A percentile compares a stretch with the other conserved stretches of the same genome.
These are phyloP conservation scores for Gypsophila paniculata DNA, from an alignment of 179 eudicot species.

Conservation along the genomic window DNA sequence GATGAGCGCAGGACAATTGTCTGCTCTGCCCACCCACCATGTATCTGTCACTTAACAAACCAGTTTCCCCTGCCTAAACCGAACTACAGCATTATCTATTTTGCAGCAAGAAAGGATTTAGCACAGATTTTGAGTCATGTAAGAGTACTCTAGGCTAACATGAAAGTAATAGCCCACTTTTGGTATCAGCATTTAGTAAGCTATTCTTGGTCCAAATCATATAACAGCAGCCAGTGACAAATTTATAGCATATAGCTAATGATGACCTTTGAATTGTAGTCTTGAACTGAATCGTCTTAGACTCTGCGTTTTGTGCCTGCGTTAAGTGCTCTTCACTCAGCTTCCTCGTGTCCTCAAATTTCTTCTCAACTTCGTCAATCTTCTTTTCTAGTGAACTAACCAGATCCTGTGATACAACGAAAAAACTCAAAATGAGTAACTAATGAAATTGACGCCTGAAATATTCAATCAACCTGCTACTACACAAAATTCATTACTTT, in stretches of 20 bases:
- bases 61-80: too few species aligned
- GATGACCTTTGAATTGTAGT: constrained; percentile 55
- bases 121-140: background rate
- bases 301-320: constrained; percentile 62
- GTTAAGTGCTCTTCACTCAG: constrained; percentile 58
- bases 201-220: background rate
- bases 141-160: background rate
- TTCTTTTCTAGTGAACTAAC: constrained; percentile 63
- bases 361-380: constrained; percentile 59
- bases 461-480: constrained; percentile 8
- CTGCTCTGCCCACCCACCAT: too few species aligned
- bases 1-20: too few species aligned
- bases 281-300: constrained; percentile 56
- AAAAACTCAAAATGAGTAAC: constrained; percentile 7
- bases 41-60: too few species aligned
- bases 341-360: constrained; percentile 54
- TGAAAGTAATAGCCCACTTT: background rate
- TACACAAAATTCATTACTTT: constrained; percentile 46
- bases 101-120: background rate
- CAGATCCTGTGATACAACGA: constrained; percentile 37
- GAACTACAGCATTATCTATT: background rate
- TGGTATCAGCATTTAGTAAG: constrained; percentile 1
- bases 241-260: constrained; percentile 14
- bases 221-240: constrained; percentile 1
- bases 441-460: background rate